Percentiles rank a stretch among this genome's conserved stretches.
Conservation (phyloP, 2,329 filamentous ascomycete genomes). For the Sordariomycetes sp. region DNA sequence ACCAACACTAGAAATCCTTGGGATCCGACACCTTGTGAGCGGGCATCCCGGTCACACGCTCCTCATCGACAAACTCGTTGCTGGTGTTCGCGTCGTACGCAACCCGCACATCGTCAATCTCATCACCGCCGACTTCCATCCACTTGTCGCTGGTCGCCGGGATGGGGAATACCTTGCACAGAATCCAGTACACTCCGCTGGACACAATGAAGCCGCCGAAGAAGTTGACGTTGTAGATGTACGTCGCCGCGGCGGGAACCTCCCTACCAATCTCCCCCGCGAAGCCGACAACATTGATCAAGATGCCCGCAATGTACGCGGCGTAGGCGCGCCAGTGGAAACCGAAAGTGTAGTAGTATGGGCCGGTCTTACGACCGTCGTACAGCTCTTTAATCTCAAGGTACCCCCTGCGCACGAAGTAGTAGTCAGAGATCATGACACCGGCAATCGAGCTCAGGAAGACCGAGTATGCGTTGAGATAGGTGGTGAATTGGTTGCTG, state of each 20-base stretch:
- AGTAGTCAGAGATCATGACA: slow-evolving; percentile 87
- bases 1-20: too few relatives aligned
- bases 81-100: slow-evolving; percentile 28
- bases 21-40: too few relatives aligned
- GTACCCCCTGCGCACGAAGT: slow-evolving; percentile 74
- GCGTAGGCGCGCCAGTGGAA: slow-evolving; percentile 77
- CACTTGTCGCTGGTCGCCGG: slow-evolving; percentile 66
- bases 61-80: not conserved
- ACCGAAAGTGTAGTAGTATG: slow-evolving; percentile 67
- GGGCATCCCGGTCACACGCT: too few relatives aligned
- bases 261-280: slow-evolving; percentile 64
- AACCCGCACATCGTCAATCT: slow-evolving; percentile 44
- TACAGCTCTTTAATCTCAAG: slow-evolving; percentile 73
- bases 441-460: slow-evolving; percentile 91
- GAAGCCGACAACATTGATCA: slow-evolving; percentile 89
- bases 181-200: slow-evolving; percentile 53
- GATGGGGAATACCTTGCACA: slow-evolving; percentile 63
- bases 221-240: slow-evolving; percentile 88
- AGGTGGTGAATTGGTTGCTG: slow-evolving; percentile 81
- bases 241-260: slow-evolving; percentile 71
- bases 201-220: slow-evolving; percentile 76
- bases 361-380: slow-evolving; percentile 53
- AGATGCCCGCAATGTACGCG: slow-evolving; percentile 73
- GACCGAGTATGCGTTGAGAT: slow-evolving; percentile 84
- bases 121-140: slow-evolving; percentile 65